phyloP scores from a whole-genome alignment of 805 yeast species.

The Brettanomyces bruxellensis region DNA sequence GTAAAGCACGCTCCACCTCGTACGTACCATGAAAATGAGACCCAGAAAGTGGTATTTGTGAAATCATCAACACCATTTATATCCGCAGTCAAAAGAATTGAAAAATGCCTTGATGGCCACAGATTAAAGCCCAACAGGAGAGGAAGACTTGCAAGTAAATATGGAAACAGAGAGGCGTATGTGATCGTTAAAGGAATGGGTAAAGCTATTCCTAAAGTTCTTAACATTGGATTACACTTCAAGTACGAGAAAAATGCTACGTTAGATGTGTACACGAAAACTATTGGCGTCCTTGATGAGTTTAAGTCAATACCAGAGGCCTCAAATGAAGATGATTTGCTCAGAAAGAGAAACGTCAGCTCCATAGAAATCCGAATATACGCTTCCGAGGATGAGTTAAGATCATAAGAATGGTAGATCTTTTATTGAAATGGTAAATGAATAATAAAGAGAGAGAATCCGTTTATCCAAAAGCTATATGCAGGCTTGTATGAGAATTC shows the following conservation, averaged over 20 bases:
- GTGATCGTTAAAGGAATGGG: conserved; percentile 73
- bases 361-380: conserved; percentile 37
- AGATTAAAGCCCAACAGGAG: conserved; percentile 34
- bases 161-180: conserved; percentile 24
- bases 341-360: conserved; percentile 38
- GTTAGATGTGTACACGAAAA: conserved; percentile 56
- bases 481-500: background rate
- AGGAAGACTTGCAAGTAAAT: conserved; percentile 18
- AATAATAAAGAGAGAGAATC: no score
- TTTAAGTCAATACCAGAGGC: conserved; percentile 18
- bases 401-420: conserved; percentile 2
- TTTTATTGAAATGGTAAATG: background rate
- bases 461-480: background rate
- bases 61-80: conserved; percentile 64
- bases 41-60: conserved; percentile 43
- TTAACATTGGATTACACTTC: conserved; percentile 56
- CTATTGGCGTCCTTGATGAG: conserved; percentile 68
- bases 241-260: conserved; percentile 37
- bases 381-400: background rate
- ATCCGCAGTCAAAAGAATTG: conserved; percentile 60
- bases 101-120: conserved; percentile 33
- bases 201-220: conserved; percentile 50
- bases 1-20: conserved; percentile 50
- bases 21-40: conserved; percentile 32
- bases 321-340: conserved; percentile 17